Conservation (phyloP, 345 rosid genomes). For the Eucalyptus viminalis region DNA sequence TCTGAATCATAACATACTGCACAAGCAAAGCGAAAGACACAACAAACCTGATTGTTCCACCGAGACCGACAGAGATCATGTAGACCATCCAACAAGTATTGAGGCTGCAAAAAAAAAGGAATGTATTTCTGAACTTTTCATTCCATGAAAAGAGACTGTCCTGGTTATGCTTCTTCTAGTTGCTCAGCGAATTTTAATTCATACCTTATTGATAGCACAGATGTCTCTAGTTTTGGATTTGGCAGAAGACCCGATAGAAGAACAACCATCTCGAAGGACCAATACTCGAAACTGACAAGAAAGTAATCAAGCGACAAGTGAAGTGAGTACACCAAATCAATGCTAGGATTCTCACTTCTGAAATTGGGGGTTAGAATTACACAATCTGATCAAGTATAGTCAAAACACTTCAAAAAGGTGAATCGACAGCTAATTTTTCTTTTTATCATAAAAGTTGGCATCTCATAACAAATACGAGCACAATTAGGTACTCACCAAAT, state of each 20-base stretch:
- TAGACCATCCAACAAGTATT: constrained; percentile 60
- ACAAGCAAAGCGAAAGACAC: background rate
- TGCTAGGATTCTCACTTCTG: background rate
- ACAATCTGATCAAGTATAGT: background rate
- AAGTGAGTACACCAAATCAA: background rate
- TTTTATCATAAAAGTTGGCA: background rate
- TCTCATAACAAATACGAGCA: background rate
- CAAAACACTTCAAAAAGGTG: background rate
- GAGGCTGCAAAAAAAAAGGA: constrained; percentile 22
- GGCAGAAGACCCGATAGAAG: constrained; percentile 1
- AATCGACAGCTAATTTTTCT: background rate
- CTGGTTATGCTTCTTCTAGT: background rate
- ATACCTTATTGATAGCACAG: constrained; percentile 1
- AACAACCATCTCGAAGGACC: constrained; percentile 7
- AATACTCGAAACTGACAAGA: constrained; percentile 1
- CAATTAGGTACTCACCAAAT: constrained; percentile 16
- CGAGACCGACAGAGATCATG: constrained; percentile 59
- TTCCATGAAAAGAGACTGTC: background rate
- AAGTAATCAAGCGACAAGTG: background rate
- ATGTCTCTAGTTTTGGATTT: constrained; percentile 5
- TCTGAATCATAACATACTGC: background rate
- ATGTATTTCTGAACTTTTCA: background rate
- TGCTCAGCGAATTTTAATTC: background rate
- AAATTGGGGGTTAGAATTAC: background rate
- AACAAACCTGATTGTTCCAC: constrained; percentile 52